These are phyloP conservation scores for Didymella glomerata DNA, from an alignment of 2,329 filamentous ascomycete species.

Conservation along the genomic window DNA sequence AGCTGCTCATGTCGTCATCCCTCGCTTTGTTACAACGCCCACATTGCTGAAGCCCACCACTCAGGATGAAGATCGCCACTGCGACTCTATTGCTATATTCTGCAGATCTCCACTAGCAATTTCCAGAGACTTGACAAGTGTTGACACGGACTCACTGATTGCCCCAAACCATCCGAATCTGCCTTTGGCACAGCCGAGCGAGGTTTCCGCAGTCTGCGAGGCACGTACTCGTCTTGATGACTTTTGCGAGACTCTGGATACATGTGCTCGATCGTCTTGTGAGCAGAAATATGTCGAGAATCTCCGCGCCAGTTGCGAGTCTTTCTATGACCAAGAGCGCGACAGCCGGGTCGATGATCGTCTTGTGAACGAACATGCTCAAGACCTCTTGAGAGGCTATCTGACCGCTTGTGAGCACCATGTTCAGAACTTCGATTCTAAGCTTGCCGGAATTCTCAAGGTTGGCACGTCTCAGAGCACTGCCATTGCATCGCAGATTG, in stretches of 20 bases:
- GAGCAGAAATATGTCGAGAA: slow-evolving; percentile 34
- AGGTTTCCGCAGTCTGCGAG: too few relatives aligned
- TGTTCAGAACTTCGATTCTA: slow-evolving; percentile 15
- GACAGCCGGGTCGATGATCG: too few relatives aligned
- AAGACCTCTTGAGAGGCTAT: slow-evolving; percentile 9
- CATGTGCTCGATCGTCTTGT: slow-evolving; percentile 22
- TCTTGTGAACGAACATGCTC: not conserved
- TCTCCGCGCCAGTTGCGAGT: slow-evolving; percentile 30
- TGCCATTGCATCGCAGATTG: slow-evolving; percentile 10
- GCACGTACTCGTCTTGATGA: not conserved
- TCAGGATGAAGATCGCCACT: too few relatives aligned
- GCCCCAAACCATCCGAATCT: too few relatives aligned
- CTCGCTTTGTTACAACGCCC: too few relatives aligned
- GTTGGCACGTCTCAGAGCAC: not conserved
- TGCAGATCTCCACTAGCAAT: too few relatives aligned
- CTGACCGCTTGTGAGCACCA: slow-evolving; percentile 24
- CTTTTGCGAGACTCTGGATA: slow-evolving; percentile 25
- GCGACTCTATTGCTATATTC: too few relatives aligned
- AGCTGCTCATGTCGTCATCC: too few relatives aligned
- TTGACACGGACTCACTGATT: too few relatives aligned
- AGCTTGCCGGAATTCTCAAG: slow-evolving; percentile 12
- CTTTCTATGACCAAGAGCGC: slow-evolving; percentile 18
- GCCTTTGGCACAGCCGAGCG: too few relatives aligned
- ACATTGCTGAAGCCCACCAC: too few relatives aligned
- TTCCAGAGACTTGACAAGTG: too few relatives aligned